A percentile compares a stretch with the other conserved stretches of the same genome.
Evolutionary conservation across 768 basidiomycete species (phyloP).

Genomic region (Phaeolepiota aurea): DNA sequence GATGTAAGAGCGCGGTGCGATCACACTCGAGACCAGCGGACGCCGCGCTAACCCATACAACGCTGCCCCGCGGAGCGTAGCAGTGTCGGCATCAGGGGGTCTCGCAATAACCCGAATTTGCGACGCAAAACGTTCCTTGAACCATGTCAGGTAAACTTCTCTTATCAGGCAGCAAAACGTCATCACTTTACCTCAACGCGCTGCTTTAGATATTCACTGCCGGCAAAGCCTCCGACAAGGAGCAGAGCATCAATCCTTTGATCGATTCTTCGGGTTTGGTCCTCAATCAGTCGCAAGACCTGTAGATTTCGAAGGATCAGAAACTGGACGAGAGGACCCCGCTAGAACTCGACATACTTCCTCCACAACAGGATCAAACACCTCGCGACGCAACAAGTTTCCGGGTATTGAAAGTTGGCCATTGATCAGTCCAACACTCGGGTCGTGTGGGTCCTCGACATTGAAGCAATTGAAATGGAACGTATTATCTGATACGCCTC

Average conservation of each 20-base stretch:
- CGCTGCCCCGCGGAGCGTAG: slow-evolving; percentile 83
- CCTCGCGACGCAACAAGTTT: slow-evolving; percentile 67
- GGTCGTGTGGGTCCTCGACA: slow-evolving; percentile 74
- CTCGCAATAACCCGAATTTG: slow-evolving; percentile 72
- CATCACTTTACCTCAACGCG: slow-evolving; percentile 55
- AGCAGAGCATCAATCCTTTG: slow-evolving; percentile 76
- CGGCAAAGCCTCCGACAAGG: slow-evolving; percentile 86
- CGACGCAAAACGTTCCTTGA: slow-evolving; percentile 55
- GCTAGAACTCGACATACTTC: slow-evolving; percentile 36
- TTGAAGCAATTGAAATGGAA: slow-evolving; percentile 92
- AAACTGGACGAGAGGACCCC: not conserved
- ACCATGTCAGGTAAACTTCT: slow-evolving; percentile 7
- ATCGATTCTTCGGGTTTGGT: slow-evolving; percentile 58
- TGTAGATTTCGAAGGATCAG: slow-evolving; percentile 18
- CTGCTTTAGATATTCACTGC: slow-evolving; percentile 77
- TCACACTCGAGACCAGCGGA: slow-evolving; percentile 72
- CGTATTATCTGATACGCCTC: slow-evolving; percentile 47
- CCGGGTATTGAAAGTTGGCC: slow-evolving; percentile 83
- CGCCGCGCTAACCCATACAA: slow-evolving; percentile 75
- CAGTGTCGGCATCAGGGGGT: slow-evolving; percentile 82
- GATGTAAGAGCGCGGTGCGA: slow-evolving; percentile 76
- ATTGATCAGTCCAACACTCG: slow-evolving; percentile 70
- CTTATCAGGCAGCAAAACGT: not conserved
- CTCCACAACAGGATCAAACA: slow-evolving; percentile 85
- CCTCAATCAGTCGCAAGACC: slow-evolving; percentile 75